A percentile compares a stretch with the other conserved stretches of the same genome.
Evolutionary conservation across 2,329 filamentous ascomycete genomes (phyloP).

Genomic region (Fusarium sp.): DNA sequence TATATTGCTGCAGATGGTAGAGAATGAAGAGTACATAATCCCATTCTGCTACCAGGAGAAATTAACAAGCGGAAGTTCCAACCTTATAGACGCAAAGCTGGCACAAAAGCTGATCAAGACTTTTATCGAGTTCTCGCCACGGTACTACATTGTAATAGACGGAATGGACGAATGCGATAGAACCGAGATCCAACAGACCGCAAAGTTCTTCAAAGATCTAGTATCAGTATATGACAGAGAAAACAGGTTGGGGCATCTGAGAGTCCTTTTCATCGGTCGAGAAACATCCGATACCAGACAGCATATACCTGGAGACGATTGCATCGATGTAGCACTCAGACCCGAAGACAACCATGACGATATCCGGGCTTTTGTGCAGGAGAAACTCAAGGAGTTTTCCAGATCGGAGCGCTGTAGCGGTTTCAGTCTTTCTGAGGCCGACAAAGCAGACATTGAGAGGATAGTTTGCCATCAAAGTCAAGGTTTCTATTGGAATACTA

Average conservation of each 20-base stretch:
- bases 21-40: not conserved
- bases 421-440: not conserved
- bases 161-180: not conserved
- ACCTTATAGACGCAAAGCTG: not conserved
- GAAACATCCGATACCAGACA: not conserved
- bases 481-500: not conserved
- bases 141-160: slow-evolving; percentile 14
- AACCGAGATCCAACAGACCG: not conserved
- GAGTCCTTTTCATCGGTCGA: slow-evolving; percentile 8
- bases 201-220: not conserved
- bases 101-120: slow-evolving; percentile 3
- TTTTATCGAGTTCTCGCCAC: not conserved
- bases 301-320: not conserved
- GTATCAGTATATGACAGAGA: slow-evolving; percentile 1
- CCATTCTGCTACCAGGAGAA: slow-evolving; percentile 11
- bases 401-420: not conserved
- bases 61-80: not conserved
- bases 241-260: not conserved
- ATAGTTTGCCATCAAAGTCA: slow-evolving; percentile 1
- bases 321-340: not conserved
- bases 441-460: not conserved
- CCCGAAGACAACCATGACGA: slow-evolving; percentile 5
- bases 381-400: not conserved
- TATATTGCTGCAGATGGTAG: slow-evolving; percentile 2
- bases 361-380: not conserved